phyloP scores from a whole-genome alignment of 2,329 filamentous ascomycete genomes.

The Fonsecaea pedrosoi region DNA sequence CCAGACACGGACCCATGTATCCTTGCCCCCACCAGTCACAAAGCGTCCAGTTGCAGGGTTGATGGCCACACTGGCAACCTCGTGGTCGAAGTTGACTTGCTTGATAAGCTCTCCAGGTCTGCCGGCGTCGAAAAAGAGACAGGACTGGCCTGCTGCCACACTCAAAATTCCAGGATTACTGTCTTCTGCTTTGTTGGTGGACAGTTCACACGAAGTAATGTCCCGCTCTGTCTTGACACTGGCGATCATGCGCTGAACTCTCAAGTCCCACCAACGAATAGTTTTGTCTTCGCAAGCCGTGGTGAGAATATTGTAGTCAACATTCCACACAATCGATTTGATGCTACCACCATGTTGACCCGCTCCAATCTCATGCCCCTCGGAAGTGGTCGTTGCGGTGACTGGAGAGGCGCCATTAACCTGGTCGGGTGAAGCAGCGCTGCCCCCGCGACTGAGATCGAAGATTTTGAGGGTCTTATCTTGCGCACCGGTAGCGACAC shows the following conservation, averaged over 20 bases:
- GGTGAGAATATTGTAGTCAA: constrained; percentile 83
- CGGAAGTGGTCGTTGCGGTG: constrained; percentile 47
- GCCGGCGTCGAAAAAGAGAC: constrained; percentile 86
- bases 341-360: constrained; percentile 86
- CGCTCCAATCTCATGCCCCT: constrained; percentile 75
- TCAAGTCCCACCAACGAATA: constrained; percentile 92
- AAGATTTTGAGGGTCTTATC: constrained; percentile 97
- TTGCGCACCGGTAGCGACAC: constrained; percentile 89
- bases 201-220: constrained; percentile 92
- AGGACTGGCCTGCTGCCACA: constrained; percentile 90
- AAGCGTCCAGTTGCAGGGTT: constrained; percentile 82
- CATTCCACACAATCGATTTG: constrained; percentile 95
- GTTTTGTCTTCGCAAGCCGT: constrained; percentile 91
- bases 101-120: constrained; percentile 76
- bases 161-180: constrained; percentile 77
- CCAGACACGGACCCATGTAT: constrained; percentile 97
- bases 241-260: constrained; percentile 74
- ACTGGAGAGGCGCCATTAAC: constrained; percentile 48
- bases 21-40: constrained; percentile 86
- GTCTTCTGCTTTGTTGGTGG: constrained; percentile 67
- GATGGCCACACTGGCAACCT: constrained; percentile 87
- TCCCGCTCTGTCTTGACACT: constrained; percentile 80
- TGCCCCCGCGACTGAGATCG: constrained; percentile 65
- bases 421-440: constrained; percentile 53
- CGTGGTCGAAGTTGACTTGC: constrained; percentile 77